Evolutionary conservation across 2,329 filamentous ascomycete genomes (phyloP).

Genomic region (Zalaria sp.): DNA sequence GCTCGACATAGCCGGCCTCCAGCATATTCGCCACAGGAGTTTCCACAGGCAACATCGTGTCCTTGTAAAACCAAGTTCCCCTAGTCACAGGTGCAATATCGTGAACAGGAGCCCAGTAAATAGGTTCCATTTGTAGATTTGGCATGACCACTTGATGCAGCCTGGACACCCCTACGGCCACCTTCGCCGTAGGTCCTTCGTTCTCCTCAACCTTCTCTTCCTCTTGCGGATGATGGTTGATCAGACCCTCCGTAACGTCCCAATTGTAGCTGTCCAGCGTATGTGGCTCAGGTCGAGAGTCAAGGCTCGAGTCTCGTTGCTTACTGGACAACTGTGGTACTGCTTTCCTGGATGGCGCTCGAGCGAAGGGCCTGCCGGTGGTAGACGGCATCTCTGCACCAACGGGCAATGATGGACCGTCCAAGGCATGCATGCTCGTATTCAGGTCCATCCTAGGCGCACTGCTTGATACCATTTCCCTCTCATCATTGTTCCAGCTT

Average conservation of each 20-base stretch:
- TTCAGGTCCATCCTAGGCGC: no score
- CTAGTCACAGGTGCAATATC: constrained; percentile 71
- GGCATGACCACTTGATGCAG: constrained; percentile 81
- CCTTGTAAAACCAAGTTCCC: constrained; percentile 95
- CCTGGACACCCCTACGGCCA: constrained; percentile 80
- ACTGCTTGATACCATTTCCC: no score
- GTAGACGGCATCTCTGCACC: constrained; percentile 11
- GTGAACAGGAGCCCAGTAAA: constrained; percentile 93
- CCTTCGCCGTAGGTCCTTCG: constrained; percentile 34
- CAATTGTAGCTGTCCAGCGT: constrained; percentile 34
- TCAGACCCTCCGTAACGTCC: constrained; percentile 24
- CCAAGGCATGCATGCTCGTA: constrained; percentile 3
- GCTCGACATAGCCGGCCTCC: constrained; percentile 76
- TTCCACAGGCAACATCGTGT: constrained; percentile 84
- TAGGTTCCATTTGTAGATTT: constrained; percentile 72
- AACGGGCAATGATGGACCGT: constrained; percentile 4
- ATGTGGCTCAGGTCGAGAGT: constrained; percentile 16
- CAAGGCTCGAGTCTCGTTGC: constrained; percentile 11
- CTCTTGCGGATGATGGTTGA: constrained; percentile 11
- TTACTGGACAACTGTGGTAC: constrained; percentile 12
- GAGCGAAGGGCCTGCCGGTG: constrained; percentile 37
- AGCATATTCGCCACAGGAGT: constrained; percentile 78
- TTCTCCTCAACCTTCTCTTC: constrained; percentile 1
- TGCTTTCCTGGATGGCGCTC: constrained; percentile 31
- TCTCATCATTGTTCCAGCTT: no score